A percentile compares a stretch with the other conserved stretches of the same genome.
These are phyloP conservation scores for Pythium chondricola DNA, from an alignment of 352 stramenopile species.

Conservation along the genomic window DNA sequence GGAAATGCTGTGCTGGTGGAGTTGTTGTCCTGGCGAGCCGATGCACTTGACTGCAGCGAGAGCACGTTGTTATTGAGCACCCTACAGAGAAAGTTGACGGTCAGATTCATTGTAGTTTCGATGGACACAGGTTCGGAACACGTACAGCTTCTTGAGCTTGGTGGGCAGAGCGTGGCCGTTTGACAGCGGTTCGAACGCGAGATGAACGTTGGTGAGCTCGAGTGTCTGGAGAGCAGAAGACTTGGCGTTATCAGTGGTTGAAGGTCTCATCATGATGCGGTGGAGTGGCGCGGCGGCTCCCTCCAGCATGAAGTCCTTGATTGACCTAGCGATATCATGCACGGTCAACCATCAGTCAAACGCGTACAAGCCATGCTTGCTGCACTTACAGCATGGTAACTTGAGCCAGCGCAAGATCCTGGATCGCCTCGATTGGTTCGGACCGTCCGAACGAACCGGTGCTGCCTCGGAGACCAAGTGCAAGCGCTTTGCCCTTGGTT, in stretches of 20 bases:
- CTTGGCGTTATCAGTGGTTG: neutral
- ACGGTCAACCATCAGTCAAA: no score
- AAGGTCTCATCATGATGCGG: constrained; percentile 6
- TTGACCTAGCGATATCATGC: constrained; percentile 1
- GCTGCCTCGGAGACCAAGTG: constrained; percentile 11
- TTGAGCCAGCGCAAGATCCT: constrained; percentile 3
- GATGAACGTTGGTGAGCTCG: constrained; percentile 10
- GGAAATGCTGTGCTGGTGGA: neutral
- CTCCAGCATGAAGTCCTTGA: constrained; percentile 17
- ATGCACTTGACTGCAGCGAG: neutral
- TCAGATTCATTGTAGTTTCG: no score
- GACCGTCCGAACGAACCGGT: constrained; percentile 12
- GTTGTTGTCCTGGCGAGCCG: constrained; percentile 8
- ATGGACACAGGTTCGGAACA: no score
- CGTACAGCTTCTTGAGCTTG: constrained; percentile 13
- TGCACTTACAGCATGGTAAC: constrained; percentile 16
- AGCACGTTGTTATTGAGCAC: constrained; percentile 20
- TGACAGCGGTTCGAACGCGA: neutral
- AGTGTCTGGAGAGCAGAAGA: constrained; percentile 8
- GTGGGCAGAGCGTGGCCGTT: constrained; percentile 1
- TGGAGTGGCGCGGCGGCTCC: neutral
- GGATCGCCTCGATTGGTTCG: constrained; percentile 11
- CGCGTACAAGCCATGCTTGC: no score
- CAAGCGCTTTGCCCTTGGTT: constrained; percentile 3
- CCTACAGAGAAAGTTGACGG: neutral